phyloP scores from a whole-genome alignment of 2,329 filamentous ascomycete genomes.

The Chaetomium olivaceum region DNA sequence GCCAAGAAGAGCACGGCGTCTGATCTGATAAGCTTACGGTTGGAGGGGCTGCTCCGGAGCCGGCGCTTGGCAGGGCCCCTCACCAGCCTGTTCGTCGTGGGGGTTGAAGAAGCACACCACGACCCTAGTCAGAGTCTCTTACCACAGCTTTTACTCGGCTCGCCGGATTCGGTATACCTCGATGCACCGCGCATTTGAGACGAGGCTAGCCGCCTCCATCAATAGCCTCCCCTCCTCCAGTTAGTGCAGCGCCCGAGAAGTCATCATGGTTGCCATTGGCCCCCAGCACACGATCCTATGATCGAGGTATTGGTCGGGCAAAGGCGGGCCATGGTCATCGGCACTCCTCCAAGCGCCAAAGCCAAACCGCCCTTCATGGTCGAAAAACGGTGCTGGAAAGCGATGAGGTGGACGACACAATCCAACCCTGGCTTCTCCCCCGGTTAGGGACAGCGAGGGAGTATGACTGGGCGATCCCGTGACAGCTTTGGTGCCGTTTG shows the following conservation, averaged over 20 bases:
- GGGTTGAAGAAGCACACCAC: conserved; percentile 16
- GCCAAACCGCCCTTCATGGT: background rate
- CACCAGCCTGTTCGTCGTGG: conserved; percentile 15
- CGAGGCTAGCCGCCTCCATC: background rate
- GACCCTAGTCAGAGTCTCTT: background rate
- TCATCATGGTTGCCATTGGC: conserved; percentile 3
- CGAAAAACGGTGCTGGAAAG: background rate
- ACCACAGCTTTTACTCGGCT: conserved; percentile 12
- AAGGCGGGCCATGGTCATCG: background rate
- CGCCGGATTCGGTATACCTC: conserved; percentile 15
- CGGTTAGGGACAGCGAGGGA: too few species aligned
- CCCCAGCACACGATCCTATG: background rate
- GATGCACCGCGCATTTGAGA: conserved; percentile 12
- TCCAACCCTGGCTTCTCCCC: background rate
- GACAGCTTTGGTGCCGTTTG: background rate
- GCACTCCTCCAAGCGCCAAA: background rate
- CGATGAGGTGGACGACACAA: background rate
- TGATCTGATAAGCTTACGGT: background rate
- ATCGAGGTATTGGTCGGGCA: background rate
- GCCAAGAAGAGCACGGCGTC: conserved; percentile 10
- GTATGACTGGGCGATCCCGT: conserved; percentile 4
- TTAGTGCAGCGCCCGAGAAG: background rate
- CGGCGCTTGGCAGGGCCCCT: conserved; percentile 23
- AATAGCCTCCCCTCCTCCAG: background rate
- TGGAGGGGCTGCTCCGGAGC: conserved; percentile 16